Base-by-base conservation (phyloP, 495 filamentous ascomycete genomes). In the Daldinia vernicosa region DNA sequence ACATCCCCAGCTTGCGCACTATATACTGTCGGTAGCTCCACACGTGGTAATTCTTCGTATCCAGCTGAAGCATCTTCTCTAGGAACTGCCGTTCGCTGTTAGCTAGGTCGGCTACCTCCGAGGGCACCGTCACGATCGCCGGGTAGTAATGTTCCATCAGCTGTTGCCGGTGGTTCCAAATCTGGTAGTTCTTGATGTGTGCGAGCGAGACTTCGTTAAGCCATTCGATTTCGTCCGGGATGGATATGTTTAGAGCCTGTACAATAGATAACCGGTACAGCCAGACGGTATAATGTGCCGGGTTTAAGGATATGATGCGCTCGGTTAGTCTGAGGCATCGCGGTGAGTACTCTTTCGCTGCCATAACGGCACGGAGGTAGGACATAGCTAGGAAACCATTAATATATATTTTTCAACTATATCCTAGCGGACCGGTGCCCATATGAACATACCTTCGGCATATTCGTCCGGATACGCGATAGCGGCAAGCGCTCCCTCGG, bases 251-350 rank as follows among this genome's bases (percentile, higher is more conserved):
- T 26, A 97, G 77, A 2, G 86, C 85, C 67, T 91, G 87, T 28
- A 99, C 75, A 37, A 87, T 91, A 69, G 90, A 87, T 37, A 93
- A 92, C 63, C 95, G 89, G 83, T 97, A 99, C 40, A 99, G 89
- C 95, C 95, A 99, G 61, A 98, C 93, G 6, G 96, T 99, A 81
- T 99, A 99, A 79, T 98, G 96, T 9, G 95, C 93, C 6, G 95
- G 93, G 79, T 99, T 99, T 87, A 97, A 88, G 17, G 82, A 79
- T 76, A 98, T 98, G 63, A 98, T 89, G 76, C 94, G 88, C 69
- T 92, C 89, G 2, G 95, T 98, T 52, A 99, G 87, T n/a, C 83
- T 83, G 26, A 99, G 81, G 32, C 89, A 92, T 45, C 95, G 86
- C 37, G 90, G 85, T 15, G 90, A 91, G 82, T 91, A 85, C 79